These are phyloP conservation scores for Botrytis porri DNA, from an alignment of 2,329 filamentous ascomycete genomes.

Conservation along the genomic window DNA sequence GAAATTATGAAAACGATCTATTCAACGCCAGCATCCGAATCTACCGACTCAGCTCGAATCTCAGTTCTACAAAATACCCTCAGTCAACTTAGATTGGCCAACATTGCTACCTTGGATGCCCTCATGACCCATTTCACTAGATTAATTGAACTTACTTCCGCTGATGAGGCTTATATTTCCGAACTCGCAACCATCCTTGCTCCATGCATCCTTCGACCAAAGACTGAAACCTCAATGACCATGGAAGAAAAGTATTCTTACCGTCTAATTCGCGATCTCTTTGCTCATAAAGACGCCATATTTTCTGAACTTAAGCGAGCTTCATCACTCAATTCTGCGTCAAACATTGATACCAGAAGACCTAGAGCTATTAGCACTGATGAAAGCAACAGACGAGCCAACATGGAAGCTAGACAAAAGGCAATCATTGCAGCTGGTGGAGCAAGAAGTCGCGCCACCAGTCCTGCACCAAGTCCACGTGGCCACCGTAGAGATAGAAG, in stretches of 20 bases:
- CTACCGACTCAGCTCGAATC: conserved; percentile 74
- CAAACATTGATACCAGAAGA: conserved; percentile 57
- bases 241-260: conserved; percentile 94
- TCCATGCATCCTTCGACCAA: conserved; percentile 83
- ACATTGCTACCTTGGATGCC: conserved; percentile 97
- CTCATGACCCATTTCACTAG: conserved; percentile 98
- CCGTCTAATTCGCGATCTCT: conserved; percentile 85
- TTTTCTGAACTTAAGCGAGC: conserved; percentile 95
- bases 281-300: conserved; percentile 90
- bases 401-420: conserved; percentile 90
- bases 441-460: conserved; percentile 69
- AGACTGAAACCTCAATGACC: conserved; percentile 82
- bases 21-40: conserved; percentile 73
- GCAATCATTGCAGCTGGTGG: conserved; percentile 61
- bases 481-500: conserved; percentile 79
- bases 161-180: conserved; percentile 80
- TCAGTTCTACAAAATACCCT: conserved; percentile 94
- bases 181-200: conserved; percentile 72
- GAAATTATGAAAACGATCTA: conserved; percentile 99
- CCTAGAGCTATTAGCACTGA: conserved; percentile 90
- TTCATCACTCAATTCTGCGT: conserved; percentile 66
- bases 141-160: conserved; percentile 92
- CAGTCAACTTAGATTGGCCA: conserved; percentile 88
- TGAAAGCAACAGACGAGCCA: conserved; percentile 88
- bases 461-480: conserved; percentile 61